Conservation (phyloP, 2,329 filamentous ascomycete genomes). For the Coleophoma cylindrospora region DNA sequence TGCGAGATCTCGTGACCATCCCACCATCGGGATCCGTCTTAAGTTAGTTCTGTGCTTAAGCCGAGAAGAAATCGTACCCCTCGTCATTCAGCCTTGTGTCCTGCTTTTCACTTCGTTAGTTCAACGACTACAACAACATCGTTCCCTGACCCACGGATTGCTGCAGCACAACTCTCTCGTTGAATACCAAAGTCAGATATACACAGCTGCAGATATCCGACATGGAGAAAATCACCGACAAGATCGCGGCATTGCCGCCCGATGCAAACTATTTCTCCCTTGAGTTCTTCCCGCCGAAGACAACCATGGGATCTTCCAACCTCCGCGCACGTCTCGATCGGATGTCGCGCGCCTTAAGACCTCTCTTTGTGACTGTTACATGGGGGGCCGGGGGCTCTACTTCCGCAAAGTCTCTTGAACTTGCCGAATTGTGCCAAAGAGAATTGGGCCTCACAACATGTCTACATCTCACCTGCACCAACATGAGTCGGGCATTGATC, state of each 20-base stretch:
- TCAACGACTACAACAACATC: too few species aligned
- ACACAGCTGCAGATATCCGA: too few species aligned
- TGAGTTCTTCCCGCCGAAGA: conserved; percentile 99
- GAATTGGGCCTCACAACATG: conserved; percentile 92
- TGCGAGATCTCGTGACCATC: too few species aligned
- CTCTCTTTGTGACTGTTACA: conserved; percentile 94
- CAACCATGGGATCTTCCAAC: conserved; percentile 90
- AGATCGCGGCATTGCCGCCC: conserved; percentile 83
- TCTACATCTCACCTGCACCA: conserved; percentile 93
- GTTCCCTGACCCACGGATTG: too few species aligned
- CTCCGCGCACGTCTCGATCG: conserved; percentile 88
- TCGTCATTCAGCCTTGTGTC: too few species aligned
- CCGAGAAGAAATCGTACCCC: too few species aligned
- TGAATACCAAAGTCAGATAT: too few species aligned
- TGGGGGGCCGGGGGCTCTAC: conserved; percentile 97
- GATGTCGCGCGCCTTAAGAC: conserved; percentile 87
- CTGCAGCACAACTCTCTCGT: too few species aligned
- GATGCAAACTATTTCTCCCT: conserved; percentile 87
- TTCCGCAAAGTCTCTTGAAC: conserved; percentile 81
- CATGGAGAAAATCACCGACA: conserved; percentile 82
- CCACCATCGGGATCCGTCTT: too few species aligned
- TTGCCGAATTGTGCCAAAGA: conserved; percentile 91
- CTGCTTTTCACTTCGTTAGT: too few species aligned
- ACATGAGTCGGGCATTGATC: conserved; percentile 84
- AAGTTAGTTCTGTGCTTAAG: too few species aligned